Percentiles rank a stretch among this genome's conserved stretches.
These are phyloP conservation scores for Sporodiniella umbellata DNA, from an alignment of 371 early-diverging fungal species.

Conservation along the genomic window DNA sequence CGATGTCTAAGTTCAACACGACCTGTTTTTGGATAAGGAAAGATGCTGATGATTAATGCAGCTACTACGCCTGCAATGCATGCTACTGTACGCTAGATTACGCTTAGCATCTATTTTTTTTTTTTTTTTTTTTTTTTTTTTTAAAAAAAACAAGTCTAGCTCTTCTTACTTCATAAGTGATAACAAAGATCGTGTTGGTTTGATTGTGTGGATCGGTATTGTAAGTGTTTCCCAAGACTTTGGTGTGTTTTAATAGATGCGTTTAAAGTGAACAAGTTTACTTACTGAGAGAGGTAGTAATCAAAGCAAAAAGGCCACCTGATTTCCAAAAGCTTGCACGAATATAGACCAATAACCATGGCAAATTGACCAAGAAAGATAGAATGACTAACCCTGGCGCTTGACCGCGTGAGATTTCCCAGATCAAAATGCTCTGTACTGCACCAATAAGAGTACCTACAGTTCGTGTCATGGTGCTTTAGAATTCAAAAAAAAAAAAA, in stretches of 20 bases:
- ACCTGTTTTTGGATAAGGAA: slow-evolving; percentile 40
- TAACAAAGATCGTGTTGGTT: slow-evolving; percentile 22
- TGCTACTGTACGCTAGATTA: slow-evolving; percentile 25
- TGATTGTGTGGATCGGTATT: slow-evolving; percentile 10
- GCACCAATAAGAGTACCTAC: slow-evolving; percentile 44
- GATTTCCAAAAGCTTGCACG: slow-evolving; percentile 45
- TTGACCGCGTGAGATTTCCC: slow-evolving; percentile 34
- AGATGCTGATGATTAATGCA: slow-evolving; percentile 33
- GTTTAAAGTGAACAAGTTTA: neutral
- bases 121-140: too few species aligned
- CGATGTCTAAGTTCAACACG: slow-evolving; percentile 44
- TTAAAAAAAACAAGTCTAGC: neutral
- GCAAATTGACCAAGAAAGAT: slow-evolving; percentile 35
- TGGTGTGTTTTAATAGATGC: neutral
- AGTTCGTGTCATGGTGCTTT: slow-evolving; percentile 37
- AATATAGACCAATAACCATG: slow-evolving; percentile 40
- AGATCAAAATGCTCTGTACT: slow-evolving; percentile 31
- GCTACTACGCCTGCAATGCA: slow-evolving; percentile 36
- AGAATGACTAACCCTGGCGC: slow-evolving; percentile 26
- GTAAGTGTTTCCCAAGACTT: slow-evolving; percentile 40
- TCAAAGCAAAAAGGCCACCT: slow-evolving; percentile 39
- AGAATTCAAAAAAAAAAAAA: too few species aligned
- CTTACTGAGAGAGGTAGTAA: slow-evolving; percentile 47
- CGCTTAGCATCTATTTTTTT: neutral
- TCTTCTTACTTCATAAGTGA: slow-evolving; percentile 31